Evolutionary conservation across 1,139 yeast species (phyloP).

Genomic region (Debaryomyces fabryi): DNA sequence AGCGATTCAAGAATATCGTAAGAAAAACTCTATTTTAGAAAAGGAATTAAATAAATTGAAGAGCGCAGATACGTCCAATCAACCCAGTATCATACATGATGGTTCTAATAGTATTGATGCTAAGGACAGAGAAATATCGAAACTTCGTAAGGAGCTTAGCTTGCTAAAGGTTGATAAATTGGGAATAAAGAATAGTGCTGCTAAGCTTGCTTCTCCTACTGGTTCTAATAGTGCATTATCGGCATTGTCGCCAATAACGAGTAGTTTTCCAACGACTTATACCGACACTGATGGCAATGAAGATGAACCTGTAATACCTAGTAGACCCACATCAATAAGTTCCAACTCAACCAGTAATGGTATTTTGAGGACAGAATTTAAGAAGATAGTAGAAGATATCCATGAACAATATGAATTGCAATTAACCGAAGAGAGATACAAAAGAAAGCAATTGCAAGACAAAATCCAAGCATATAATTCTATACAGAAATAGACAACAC

Average conservation of each 20-base stretch:
- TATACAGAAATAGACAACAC: neutral
- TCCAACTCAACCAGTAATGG: conserved; percentile 35
- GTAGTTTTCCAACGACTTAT: conserved; percentile 14
- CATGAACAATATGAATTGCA: conserved; percentile 64
- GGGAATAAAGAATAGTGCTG: conserved; percentile 28
- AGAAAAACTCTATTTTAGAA: conserved; percentile 47
- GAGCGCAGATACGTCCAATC: conserved; percentile 12
- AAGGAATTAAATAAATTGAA: conserved; percentile 40
- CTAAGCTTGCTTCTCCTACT: conserved; percentile 13
- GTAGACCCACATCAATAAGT: conserved; percentile 22
- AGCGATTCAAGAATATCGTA: conserved; percentile 51
- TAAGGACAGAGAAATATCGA: conserved; percentile 50
- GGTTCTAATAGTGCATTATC: conserved; percentile 15
- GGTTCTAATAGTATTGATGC: conserved; percentile 24
- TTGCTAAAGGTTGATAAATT: conserved; percentile 52
- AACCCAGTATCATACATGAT: conserved; percentile 6
- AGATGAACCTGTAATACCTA: conserved; percentile 14
- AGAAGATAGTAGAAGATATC: conserved; percentile 63
- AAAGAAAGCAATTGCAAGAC: conserved; percentile 51
- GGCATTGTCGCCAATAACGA: conserved; percentile 28
- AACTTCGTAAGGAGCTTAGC: conserved; percentile 51
- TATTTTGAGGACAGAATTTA: conserved; percentile 70
- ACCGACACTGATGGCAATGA: conserved; percentile 20
- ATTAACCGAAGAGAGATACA: conserved; percentile 58
- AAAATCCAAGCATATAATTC: conserved; percentile 21